These are phyloP conservation scores for Batkoa obscura DNA, from an alignment of 371 early-diverging fungal genomes.

Conservation along the genomic window DNA sequence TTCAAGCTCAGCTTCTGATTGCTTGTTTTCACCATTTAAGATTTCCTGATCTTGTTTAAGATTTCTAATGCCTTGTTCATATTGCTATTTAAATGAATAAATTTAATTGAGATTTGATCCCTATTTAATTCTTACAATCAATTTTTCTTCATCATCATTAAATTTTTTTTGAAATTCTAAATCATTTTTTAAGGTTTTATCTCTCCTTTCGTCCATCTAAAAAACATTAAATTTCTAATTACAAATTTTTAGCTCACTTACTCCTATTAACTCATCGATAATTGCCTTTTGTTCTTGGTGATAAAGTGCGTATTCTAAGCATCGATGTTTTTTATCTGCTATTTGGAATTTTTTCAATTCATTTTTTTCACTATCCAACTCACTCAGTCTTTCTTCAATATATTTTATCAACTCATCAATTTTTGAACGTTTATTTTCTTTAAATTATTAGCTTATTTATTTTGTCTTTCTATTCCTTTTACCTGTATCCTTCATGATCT, in stretches of 20 bases:
- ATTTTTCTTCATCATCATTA: slow-evolving; percentile 13
- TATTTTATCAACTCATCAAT: slow-evolving; percentile 73
- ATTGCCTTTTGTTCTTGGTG: slow-evolving; percentile 35
- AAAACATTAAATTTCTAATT: not conserved
- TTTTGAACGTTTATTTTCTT: slow-evolving; percentile 68
- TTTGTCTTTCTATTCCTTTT: slow-evolving; percentile 4
- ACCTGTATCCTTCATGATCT: slow-evolving; percentile 87
- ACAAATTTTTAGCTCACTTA: not conserved
- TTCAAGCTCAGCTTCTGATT: slow-evolving; percentile 30
- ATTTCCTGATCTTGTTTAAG: slow-evolving; percentile 22
- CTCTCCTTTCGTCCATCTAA: slow-evolving; percentile 28
- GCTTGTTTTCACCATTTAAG: slow-evolving; percentile 28
- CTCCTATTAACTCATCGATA: not conserved
- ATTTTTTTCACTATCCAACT: slow-evolving; percentile 85
- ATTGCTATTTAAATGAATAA: slow-evolving; percentile 10
- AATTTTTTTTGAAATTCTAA: slow-evolving; percentile 13
- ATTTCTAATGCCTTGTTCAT: slow-evolving; percentile 21
- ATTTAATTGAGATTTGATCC: no score
- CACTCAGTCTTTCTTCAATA: slow-evolving; percentile 74
- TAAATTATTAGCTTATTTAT: not conserved
- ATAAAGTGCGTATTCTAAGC: slow-evolving; percentile 83
- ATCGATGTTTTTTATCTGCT: slow-evolving; percentile 65
- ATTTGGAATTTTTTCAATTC: slow-evolving; percentile 75
- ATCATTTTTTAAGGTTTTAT: slow-evolving; percentile 21
- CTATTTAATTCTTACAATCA: slow-evolving; percentile 14